Conservation (phyloP, 306 rosid genomes). For the Benincasa hispida region DNA sequence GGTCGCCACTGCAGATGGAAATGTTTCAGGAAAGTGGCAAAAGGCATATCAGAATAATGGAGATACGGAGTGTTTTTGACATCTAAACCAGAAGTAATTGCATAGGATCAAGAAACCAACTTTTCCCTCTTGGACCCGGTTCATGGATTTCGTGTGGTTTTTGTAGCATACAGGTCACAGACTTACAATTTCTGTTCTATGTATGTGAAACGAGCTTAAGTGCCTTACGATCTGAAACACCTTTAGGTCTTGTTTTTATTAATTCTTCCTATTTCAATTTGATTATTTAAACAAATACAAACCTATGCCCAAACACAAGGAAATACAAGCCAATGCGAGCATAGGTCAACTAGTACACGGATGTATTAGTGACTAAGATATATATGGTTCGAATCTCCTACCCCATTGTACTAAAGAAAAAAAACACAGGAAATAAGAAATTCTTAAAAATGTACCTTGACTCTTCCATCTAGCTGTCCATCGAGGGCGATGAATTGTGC, state of each 20-base stretch:
- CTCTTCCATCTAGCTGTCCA: conserved; percentile 70
- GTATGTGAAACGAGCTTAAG: neutral
- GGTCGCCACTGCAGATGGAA: conserved; percentile 70
- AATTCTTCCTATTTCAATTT: neutral
- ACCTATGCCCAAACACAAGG: neutral
- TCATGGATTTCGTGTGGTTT: neutral
- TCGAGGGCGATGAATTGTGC: conserved; percentile 81
- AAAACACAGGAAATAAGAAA: neutral
- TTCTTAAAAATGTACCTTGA: conserved; percentile 37
- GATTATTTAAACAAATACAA: neutral
- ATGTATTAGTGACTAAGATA: too few species aligned
- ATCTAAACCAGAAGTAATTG: neutral
- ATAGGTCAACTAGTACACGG: too few species aligned
- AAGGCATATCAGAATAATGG: neutral
- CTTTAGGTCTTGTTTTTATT: neutral
- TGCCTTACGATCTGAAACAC: neutral
- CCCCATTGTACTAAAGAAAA: too few species aligned
- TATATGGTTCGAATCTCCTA: too few species aligned
- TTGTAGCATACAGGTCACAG: neutral
- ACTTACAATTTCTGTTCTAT: neutral
- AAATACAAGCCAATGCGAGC: too few species aligned
- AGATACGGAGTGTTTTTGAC: neutral
- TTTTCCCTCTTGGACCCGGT: neutral
- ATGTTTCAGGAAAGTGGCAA: neutral
- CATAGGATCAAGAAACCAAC: neutral